Evolutionary conservation across 2,329 filamentous ascomycete genomes (phyloP), one percentile per base, ranked within the genome.

Genomic region (Magnaporthiopsis incrustans): DNA sequence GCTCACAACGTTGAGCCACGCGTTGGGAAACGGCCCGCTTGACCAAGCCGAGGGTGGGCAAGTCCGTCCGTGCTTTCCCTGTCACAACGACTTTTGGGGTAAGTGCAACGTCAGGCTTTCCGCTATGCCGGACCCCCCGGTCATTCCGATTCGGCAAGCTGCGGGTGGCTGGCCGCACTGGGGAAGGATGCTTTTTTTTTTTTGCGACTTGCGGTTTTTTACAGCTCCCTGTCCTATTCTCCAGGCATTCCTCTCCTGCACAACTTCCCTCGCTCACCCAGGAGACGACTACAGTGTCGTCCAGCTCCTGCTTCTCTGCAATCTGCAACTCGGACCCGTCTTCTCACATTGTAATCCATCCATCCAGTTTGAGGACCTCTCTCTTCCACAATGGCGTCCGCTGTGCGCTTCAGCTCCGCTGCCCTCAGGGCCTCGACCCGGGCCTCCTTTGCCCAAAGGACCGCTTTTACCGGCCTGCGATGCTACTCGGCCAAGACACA

Each of bases 401-500:
- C 91, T 76, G 81, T 95, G 77, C 89, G 91, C 83, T 79, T 96
- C 75, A 87, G 89, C 81, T 87, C 89, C 75, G 85, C 90, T 77
- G 87, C 91, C 78, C 84, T 98, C 76, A 89, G 93, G 81, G 85
- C 91, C 74, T 88, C 89, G 66, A 79, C 91, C 74, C 81, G 84
- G 75, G 80, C 86, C 71, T 82, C 87, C 75, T 84, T 91, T 74
- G 83, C 87, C 75, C 87, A 88, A 75, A 80, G 82, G 74, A 84
- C 87, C 70, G 88, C 88, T 76, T 93, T 92, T 83, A 92, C 89
- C 81, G 89, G 90, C 76, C 81, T 90, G 75, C 89, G 95, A 80
- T 92, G 86, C 85, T 97, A 97, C 82, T 97, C 93, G 68, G 89
- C 92, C 71, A 97, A 97, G 86, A 86, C 89, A 72, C 88, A 93